Conservation (phyloP, 331 rosid genomes). For the Acacia pycnantha region DNA sequence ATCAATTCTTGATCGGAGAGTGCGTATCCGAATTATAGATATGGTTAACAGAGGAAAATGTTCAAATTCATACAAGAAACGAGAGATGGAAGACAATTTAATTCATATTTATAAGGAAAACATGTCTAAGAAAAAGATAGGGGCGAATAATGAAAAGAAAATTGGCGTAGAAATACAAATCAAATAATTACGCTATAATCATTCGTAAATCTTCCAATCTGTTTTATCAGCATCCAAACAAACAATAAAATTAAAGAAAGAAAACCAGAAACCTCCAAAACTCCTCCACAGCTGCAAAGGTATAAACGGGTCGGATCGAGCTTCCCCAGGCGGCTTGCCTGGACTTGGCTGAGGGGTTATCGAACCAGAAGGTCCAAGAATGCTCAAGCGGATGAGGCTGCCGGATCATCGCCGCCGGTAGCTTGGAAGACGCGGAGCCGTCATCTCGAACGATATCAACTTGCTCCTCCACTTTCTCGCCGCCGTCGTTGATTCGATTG, state of each 20-base stretch:
- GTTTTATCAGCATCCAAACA: not conserved
- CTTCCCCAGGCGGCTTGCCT: conserved; percentile 80
- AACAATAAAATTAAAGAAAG: not conserved
- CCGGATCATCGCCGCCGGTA: conserved; percentile 30
- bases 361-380: conserved; percentile 98
- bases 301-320: conserved; percentile 66
- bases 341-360: conserved; percentile 54
- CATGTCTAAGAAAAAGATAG: not conserved
- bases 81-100: not conserved
- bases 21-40: not conserved
- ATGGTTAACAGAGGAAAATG: not conserved
- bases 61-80: not conserved
- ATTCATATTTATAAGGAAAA: not conserved
- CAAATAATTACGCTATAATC: not conserved
- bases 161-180: not conserved
- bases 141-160: not conserved
- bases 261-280: conserved; percentile 67
- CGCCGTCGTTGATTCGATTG: conserved; percentile 36
- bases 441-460: conserved; percentile 78
- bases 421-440: conserved; percentile 46
- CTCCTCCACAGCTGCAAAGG: conserved; percentile 79
- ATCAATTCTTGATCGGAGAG: not conserved
- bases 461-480: conserved; percentile 58
- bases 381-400: conserved; percentile 74
- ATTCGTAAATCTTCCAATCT: not conserved